phyloP scores from a whole-genome alignment of 129 eudicot genomes.

The Heracleum sosnowskyi region DNA sequence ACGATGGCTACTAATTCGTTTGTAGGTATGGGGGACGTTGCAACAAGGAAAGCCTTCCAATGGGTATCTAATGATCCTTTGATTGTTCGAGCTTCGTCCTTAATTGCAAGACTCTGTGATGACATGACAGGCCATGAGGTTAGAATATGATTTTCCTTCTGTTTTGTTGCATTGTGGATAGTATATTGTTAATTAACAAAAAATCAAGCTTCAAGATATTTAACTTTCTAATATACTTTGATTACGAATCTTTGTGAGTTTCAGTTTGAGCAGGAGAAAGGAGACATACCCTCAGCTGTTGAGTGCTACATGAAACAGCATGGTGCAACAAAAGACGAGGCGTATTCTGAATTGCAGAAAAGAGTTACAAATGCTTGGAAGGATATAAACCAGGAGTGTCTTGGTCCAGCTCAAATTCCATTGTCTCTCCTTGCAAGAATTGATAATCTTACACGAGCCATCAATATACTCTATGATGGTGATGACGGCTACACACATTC shows the following conservation, averaged over 20 bases:
- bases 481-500: not conserved
- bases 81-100: not conserved
- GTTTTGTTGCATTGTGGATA: not conserved
- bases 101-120: constrained; percentile 6
- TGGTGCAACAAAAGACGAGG: not conserved
- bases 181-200: no score
- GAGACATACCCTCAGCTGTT: not conserved
- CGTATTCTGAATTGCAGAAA: not conserved
- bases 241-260: not conserved
- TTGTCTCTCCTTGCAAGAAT: not conserved
- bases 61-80: constrained; percentile 3
- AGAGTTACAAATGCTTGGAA: not conserved
- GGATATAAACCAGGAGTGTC: constrained; percentile 1
- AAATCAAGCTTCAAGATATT: not conserved
- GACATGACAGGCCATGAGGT: constrained; percentile 11
- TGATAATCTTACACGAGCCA: not conserved
- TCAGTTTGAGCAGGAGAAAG: constrained; percentile 11
- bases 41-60: not conserved
- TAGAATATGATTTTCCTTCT: not conserved
- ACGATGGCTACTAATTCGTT: not conserved
- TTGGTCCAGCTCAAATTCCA: not conserved
- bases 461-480: not conserved
- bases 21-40: not conserved
- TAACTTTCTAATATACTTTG: no score
- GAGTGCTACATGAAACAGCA: constrained; percentile 8